Percentiles rank a stretch among this genome's conserved stretches.
These are phyloP conservation scores for Mycena galopus DNA, from an alignment of 768 basidiomycete genomes.

Conservation along the genomic window DNA sequence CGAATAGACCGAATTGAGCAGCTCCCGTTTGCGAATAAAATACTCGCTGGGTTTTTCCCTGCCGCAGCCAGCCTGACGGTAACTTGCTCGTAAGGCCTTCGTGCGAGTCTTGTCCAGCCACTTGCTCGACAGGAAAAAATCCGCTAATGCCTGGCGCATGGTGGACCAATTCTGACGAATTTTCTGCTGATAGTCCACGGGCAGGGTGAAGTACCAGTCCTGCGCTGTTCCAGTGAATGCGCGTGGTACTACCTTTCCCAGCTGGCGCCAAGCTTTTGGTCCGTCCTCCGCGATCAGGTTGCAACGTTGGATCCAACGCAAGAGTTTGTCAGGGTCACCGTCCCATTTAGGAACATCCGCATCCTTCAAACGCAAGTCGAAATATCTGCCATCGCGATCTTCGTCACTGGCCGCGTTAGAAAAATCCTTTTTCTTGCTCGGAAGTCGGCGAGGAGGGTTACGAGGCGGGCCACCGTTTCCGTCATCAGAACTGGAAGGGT, in stretches of 20 bases:
- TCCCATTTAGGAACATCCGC: neutral
- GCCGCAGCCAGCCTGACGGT: neutral
- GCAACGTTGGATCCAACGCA: neutral
- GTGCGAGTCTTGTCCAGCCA: neutral
- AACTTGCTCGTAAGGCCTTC: neutral
- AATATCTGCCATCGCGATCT: neutral
- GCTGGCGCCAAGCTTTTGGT: neutral
- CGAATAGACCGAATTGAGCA: neutral
- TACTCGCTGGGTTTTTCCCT: neutral
- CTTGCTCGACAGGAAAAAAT: neutral
- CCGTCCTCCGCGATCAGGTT: neutral
- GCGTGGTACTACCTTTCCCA: neutral
- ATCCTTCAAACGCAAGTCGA: neutral
- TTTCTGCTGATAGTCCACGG: neutral
- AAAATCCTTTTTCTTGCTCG: neutral
- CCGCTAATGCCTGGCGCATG: neutral
- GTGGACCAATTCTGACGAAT: neutral
- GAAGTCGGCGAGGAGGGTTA: neutral
- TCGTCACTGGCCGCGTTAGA: neutral
- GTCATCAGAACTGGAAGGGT: neutral
- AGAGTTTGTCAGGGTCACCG: neutral
- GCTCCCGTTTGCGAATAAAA: neutral
- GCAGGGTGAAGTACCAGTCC: neutral
- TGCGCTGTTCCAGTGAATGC: neutral
- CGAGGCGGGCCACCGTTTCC: neutral